These are phyloP conservation scores for Acacia pycnantha DNA, from an alignment of 331 rosid genomes.

Conservation along the genomic window DNA sequence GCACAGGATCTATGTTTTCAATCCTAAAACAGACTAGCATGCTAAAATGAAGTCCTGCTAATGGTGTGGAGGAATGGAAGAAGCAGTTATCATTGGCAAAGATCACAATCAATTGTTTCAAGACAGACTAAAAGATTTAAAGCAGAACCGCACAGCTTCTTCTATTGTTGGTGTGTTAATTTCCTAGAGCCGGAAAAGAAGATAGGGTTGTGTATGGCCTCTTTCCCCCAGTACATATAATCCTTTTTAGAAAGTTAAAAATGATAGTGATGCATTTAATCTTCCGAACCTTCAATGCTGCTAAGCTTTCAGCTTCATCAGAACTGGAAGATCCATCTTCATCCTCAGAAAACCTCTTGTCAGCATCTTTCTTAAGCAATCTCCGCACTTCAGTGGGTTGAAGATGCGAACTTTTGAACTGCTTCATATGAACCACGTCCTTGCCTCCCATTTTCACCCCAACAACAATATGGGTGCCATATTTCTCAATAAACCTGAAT, in stretches of 20 bases:
- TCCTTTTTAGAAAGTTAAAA: not conserved
- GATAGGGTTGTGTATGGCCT: not conserved
- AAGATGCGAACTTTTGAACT: constrained; percentile 54
- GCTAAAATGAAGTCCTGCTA: not conserved
- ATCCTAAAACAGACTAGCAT: not conserved
- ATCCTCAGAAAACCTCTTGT: constrained; percentile 52
- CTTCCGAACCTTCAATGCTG: constrained; percentile 36
- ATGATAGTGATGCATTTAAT: constrained; percentile 12
- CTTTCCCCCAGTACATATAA: not conserved
- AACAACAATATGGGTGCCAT: constrained; percentile 67
- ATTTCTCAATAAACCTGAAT: constrained; percentile 71
- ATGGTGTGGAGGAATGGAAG: not conserved
- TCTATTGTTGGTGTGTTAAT: no score
- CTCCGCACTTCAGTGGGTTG: constrained; percentile 58
- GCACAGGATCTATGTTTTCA: not conserved
- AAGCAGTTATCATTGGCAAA: not conserved
- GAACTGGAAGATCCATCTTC: constrained; percentile 24
- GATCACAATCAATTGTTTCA: not conserved
- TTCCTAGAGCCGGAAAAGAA: not conserved
- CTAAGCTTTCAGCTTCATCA: constrained; percentile 25
- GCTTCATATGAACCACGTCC: constrained; percentile 57
- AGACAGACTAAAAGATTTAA: no score
- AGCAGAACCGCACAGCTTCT: no score
- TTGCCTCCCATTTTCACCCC: constrained; percentile 40
- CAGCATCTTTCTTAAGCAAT: constrained; percentile 51